Base-by-base conservation (phyloP, 257 asterid genomes). In the Nicotiana benthamiana region DNA sequence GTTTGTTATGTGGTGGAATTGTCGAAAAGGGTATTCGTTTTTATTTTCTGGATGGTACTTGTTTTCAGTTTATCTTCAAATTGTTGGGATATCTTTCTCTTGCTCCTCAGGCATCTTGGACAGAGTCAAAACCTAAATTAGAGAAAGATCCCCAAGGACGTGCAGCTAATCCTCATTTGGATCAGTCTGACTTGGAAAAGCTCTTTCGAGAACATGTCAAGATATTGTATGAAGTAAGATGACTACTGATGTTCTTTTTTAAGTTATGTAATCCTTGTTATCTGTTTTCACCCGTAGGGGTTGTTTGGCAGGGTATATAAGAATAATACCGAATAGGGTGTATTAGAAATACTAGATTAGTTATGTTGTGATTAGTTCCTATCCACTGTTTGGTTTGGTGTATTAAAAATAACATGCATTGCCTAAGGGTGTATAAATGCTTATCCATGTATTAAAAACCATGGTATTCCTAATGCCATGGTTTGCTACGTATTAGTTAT, bases 141-240 rank as follows among this genome's bases (percentile, higher is more conserved):
- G 99, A 93, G 85, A 93, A 91, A 92, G 99, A 95, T 86, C 97
- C 99, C 82, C 99, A 95, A 90, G 92, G 97, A 61, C 99, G 99
- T 84, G 89, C 90, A 11, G 92, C 90, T 70, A 91, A 95, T 89
- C 93, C 97, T 59, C 90, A 89, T 72, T 86, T 95, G 79, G 97
- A 94, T 82, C 97, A 89, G 83, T 90, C 97, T 15, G 98, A 95
- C 86, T 70, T 90, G 67, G 99, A 93, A 91, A 95, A 93, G 86
- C 91, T 93, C 83, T 95, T 95, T 85, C 92, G 99, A 26, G 99
- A 95, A 79, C 99, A 95, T 80, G 92, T 92, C 22, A 93, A 95
- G 82, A 81, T 90, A 27, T 87, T 95, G 85, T 88, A 86, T 27
- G 97, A 95, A 96, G 99, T 95, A 75, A 89, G 89, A 11, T 77